These are phyloP conservation scores for Aspergillus cavernicola DNA, from an alignment of 495 filamentous ascomycete genomes.

Conservation along the genomic window DNA sequence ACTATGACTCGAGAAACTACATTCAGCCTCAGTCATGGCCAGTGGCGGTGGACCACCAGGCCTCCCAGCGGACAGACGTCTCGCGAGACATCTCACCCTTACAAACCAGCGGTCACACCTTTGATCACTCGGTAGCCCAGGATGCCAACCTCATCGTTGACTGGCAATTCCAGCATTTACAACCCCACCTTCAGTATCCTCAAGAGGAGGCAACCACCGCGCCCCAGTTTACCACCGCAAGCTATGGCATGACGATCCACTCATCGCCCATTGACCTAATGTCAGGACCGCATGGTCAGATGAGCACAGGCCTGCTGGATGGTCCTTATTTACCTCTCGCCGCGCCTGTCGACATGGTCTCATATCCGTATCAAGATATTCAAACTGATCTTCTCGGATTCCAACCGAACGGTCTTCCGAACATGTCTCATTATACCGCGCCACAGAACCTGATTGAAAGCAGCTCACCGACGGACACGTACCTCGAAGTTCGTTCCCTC, in stretches of 20 bases:
- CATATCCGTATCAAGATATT: conserved; percentile 73
- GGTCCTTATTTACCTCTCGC: conserved; percentile 64
- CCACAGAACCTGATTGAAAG: conserved; percentile 53
- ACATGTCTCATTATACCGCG: conserved; percentile 44
- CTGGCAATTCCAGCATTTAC: conserved; percentile 53
- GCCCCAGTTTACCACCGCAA: conserved; percentile 42
- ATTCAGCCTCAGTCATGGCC: conserved; percentile 43
- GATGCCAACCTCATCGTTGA: conserved; percentile 46
- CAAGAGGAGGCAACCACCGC: conserved; percentile 48
- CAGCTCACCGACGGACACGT: conserved; percentile 78
- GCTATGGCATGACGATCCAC: conserved; percentile 50
- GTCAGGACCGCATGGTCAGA: conserved; percentile 59
- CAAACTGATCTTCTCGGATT: conserved; percentile 54
- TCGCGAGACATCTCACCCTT: conserved; percentile 41
- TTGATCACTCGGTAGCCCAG: conserved; percentile 43
- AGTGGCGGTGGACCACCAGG: conserved; percentile 38
- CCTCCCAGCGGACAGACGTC: conserved; percentile 33
- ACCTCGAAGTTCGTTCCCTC: conserved; percentile 77
- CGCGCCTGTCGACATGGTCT: conserved; percentile 60
- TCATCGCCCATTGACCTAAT: conserved; percentile 67
- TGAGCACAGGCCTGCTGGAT: conserved; percentile 64
- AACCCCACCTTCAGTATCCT: conserved; percentile 44
- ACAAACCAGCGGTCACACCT: conserved; percentile 47
- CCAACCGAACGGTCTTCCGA: conserved; percentile 49
- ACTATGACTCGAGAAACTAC: conserved; percentile 48